A percentile compares a stretch with the other conserved stretches of the same genome.
phyloP scores from a whole-genome alignment of 768 basidiomycete species.

The Roridomyces roridus region DNA sequence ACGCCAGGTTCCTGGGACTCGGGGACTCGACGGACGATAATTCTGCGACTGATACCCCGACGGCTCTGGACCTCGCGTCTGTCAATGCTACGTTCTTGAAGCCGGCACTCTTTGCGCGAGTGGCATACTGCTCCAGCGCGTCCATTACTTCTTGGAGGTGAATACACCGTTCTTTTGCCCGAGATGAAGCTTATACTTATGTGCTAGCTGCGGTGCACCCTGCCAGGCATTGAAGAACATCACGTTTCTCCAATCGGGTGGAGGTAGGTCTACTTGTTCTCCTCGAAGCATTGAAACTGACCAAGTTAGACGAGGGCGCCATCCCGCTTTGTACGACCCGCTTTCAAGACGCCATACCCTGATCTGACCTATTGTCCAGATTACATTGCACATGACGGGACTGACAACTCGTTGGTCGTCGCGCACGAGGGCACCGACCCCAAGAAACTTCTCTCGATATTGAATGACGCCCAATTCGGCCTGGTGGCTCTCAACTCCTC shows the following conservation, averaged over 20 bases:
- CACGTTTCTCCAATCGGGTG: slow-evolving; percentile 33
- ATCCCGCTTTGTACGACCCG: slow-evolving; percentile 34
- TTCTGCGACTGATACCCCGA: slow-evolving; percentile 6
- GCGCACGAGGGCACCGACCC: slow-evolving; percentile 17
- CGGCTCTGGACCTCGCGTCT: slow-evolving; percentile 3
- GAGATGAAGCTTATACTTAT: too few species aligned
- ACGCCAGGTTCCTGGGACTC: too few species aligned
- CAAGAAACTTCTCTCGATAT: slow-evolving; percentile 2
- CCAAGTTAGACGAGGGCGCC: slow-evolving; percentile 31
- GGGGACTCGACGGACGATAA: not conserved
- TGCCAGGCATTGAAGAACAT: slow-evolving; percentile 11
- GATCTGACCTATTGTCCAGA: slow-evolving; percentile 2
- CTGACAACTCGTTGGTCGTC: slow-evolving; percentile 8
- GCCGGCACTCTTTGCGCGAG: slow-evolving; percentile 42
- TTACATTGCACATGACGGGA: slow-evolving; percentile 9
- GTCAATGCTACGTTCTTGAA: slow-evolving; percentile 25
- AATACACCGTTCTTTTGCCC: too few species aligned
- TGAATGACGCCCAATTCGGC: slow-evolving; percentile 10
- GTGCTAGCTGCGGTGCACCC: slow-evolving; percentile 13
- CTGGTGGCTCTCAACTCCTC: slow-evolving; percentile 1
- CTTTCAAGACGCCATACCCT: too few species aligned
- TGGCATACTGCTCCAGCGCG: slow-evolving; percentile 42
- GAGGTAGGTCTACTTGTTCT: slow-evolving; percentile 33
- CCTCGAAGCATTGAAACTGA: not conserved
- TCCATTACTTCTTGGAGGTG: slow-evolving; percentile 38